Conservation (phyloP, 108 stramenopile species). For the Skeletonema potamos region DNA sequence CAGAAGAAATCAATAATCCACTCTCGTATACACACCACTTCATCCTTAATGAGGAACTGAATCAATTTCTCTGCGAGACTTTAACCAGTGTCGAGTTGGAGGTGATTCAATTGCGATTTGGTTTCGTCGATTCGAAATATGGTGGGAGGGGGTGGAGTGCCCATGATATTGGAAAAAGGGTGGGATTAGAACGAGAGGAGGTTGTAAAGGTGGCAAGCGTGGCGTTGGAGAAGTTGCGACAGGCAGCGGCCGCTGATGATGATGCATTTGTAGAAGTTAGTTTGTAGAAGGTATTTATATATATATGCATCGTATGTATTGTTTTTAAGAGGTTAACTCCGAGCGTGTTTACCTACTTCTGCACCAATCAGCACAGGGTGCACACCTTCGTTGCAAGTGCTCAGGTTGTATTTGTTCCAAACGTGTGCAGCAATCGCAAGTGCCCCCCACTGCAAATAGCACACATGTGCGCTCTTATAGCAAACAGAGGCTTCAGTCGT, state of each 20-base stretch:
- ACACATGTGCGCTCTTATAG: background rate
- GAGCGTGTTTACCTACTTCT: background rate
- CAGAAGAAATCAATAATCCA: conserved; percentile 47
- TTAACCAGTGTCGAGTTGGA: conserved; percentile 43
- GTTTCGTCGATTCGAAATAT: conserved; percentile 42
- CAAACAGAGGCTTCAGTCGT: background rate
- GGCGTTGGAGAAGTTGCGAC: conserved; percentile 24
- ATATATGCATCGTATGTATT: background rate
- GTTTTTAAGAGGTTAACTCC: background rate
- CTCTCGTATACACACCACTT: conserved; percentile 48
- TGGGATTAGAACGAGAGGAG: conserved; percentile 9
- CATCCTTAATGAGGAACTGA: conserved; percentile 40
- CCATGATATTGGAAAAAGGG: conserved; percentile 14
- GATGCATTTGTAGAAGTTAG: conserved; percentile 31
- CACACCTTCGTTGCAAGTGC: background rate
- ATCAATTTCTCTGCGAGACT: conserved; percentile 51
- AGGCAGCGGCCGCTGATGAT: conserved; percentile 18
- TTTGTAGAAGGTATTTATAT: conserved; percentile 4
- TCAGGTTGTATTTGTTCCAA: background rate
- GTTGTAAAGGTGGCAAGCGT: conserved; percentile 22
- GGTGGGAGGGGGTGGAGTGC: conserved; percentile 23
- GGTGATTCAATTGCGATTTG: conserved; percentile 64
- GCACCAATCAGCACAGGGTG: background rate
- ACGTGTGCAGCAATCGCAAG: background rate
- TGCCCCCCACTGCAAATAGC: background rate